Conservation (phyloP, 768 basidiomycete species). For the Phaffia australis region DNA sequence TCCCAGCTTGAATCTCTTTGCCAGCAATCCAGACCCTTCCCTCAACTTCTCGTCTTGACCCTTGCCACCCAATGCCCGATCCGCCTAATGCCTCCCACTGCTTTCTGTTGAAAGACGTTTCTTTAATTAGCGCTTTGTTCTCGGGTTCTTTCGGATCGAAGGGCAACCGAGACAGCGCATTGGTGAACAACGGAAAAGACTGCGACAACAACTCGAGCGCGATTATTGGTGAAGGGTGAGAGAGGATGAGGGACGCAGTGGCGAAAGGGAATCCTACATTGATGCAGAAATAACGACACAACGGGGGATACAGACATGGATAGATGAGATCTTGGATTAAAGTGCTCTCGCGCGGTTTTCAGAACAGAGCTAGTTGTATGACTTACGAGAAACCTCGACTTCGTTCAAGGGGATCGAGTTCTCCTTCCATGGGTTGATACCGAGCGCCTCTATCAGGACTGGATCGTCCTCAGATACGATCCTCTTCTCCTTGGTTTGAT, state of each 20-base stretch:
- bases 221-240: conserved; percentile 48
- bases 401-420: conserved; percentile 35
- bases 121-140: conserved; percentile 36
- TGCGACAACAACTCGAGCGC: conserved; percentile 62
- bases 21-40: conserved; percentile 67
- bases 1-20: conserved; percentile 48
- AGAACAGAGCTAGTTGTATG: neutral
- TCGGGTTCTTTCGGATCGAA: conserved; percentile 31
- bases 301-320: conserved; percentile 3
- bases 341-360: neutral
- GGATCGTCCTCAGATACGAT: neutral
- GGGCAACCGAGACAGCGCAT: conserved; percentile 58
- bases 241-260: conserved; percentile 61
- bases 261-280: conserved; percentile 55
- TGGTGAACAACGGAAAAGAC: conserved; percentile 79
- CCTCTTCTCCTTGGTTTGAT: neutral
- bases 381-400: conserved; percentile 51
- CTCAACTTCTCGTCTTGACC: conserved; percentile 4
- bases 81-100: conserved; percentile 46
- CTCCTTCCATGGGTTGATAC: conserved; percentile 9
- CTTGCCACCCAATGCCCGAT: conserved; percentile 31
- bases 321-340: neutral
- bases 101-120: conserved; percentile 46
- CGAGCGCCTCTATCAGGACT: neutral
- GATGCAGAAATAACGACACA: neutral